Evolutionary conservation across 139 green algal genomes (phyloP).

Genomic region (Chlorella sp.): DNA sequence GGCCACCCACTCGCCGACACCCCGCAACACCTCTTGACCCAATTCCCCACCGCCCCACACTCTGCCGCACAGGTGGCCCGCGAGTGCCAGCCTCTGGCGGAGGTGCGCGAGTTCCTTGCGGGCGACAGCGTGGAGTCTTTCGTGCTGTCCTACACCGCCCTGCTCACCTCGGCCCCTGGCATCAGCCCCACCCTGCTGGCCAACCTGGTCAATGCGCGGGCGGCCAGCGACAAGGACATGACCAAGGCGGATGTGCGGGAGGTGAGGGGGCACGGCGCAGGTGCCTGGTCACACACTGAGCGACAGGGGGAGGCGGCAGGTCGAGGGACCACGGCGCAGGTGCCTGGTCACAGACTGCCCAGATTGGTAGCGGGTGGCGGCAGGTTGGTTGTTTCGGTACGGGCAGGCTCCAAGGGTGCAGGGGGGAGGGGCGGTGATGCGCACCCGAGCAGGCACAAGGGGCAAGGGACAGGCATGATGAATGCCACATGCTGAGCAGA

Average conservation of each 20-base stretch:
- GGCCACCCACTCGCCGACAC: no score
- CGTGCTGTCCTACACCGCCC: constrained; percentile 70
- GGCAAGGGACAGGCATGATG: no score
- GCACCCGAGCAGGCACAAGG: no score
- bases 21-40: no score
- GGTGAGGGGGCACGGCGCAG: constrained; percentile 23
- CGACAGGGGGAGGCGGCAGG: no score
- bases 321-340: background rate
- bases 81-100: constrained; percentile 56
- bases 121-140: constrained; percentile 72
- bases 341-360: no score
- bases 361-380: no score
- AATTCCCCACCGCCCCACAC: background rate
- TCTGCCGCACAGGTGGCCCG: constrained; percentile 33
- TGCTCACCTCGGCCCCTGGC: constrained; percentile 51
- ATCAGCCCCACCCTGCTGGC: constrained; percentile 56
- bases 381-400: no score
- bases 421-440: no score
- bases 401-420: no score
- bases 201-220: constrained; percentile 49
- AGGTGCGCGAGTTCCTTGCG: constrained; percentile 62
- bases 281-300: no score
- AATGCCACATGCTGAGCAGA: no score
- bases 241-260: constrained; percentile 57
- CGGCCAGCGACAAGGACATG: constrained; percentile 42